Base-by-base conservation (phyloP, 31 red algal genomes). In the Asparagopsis taxiformis region DNA sequence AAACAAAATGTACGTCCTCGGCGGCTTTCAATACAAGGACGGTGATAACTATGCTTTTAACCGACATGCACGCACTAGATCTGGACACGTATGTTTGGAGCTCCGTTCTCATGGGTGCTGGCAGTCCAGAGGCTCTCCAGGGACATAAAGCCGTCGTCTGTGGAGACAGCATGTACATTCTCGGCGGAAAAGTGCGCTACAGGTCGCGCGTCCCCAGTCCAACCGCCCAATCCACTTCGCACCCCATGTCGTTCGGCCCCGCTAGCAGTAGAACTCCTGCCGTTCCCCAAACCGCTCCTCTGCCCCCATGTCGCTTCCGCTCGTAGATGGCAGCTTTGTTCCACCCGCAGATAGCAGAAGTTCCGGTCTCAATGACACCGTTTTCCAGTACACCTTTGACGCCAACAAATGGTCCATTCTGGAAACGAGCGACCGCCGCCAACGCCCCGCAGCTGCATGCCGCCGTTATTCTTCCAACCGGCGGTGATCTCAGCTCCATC, bases 11-110 rank as follows among this genome's bases (percentile, higher is more conserved):
- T 99, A 82, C 58, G 75, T 99, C 21, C 38, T 88, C 8, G 96
- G 91, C 31, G 96, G 96, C 3, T 99, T 99, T 53, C 96, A 99
- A 68, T 94, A 80, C 84, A 79, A 82, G 39, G 73, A 94, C 24
- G 85, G 88, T 1, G 82, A 82, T 53, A 99, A 99, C 66, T 94
- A 89, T 44, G 96, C 90, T 0, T 68, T 82, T 24, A n/a, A 94
- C 96, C 23, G 96, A 99, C 46, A 75, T 99, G 64, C 82, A 89
- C 46, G 76, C 65, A 2, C 82, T 99, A 29, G 80, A 99, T 55
- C 70, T 94, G 13, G 70, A 72, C 15, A 78, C 85, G 6, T 89
- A 75, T 57, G 59, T 62, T 1, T 99, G 96, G 96, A 70, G 77
- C 10, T 34, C 84, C 7, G 55, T 79, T 16, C 53, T 88, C 15